A percentile compares a stretch with the other conserved stretches of the same genome.
Evolutionary conservation across 164 flowering plant species (phyloP).

Genomic region (Umbilicus rupestris): DNA sequence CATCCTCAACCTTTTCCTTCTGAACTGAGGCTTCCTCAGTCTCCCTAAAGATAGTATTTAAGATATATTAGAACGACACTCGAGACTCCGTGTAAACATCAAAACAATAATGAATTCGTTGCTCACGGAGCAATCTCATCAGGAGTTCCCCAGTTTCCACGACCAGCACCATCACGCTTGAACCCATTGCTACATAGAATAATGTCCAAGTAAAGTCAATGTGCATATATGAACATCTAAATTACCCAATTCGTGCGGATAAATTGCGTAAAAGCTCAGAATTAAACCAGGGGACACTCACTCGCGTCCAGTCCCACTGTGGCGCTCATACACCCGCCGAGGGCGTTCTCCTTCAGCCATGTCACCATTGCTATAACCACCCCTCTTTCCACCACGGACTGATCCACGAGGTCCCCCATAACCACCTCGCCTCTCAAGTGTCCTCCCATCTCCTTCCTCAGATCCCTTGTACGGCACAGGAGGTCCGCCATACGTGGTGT

Average conservation of each 20-base stretch:
- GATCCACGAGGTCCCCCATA: slow-evolving; percentile 45
- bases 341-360: slow-evolving; percentile 42
- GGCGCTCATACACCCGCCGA: slow-evolving; percentile 49
- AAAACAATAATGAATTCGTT: not conserved
- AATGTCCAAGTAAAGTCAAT: not conserved
- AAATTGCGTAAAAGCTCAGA: not conserved
- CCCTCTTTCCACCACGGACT: slow-evolving; percentile 51
- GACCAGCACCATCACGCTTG: slow-evolving; percentile 63
- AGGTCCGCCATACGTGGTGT: slow-evolving; percentile 25
- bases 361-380: slow-evolving; percentile 49
- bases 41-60: not conserved
- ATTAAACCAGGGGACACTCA: slow-evolving; percentile 11
- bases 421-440: slow-evolving; percentile 30
- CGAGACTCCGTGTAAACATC: too few species aligned
- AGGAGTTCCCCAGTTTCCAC: slow-evolving; percentile 62
- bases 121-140: slow-evolving; percentile 51
- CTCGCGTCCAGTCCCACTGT: slow-evolving; percentile 65
- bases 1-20: slow-evolving; percentile 6
- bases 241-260: not conserved
- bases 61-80: not conserved
- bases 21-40: slow-evolving; percentile 1
- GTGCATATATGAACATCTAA: not conserved
- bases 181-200: slow-evolving; percentile 29
- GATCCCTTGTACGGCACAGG: slow-evolving; percentile 26
- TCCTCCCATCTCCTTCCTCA: slow-evolving; percentile 27